These are phyloP conservation scores for Fusarium papillatum DNA, from an alignment of 2,329 filamentous ascomycete genomes.

Conservation along the genomic window DNA sequence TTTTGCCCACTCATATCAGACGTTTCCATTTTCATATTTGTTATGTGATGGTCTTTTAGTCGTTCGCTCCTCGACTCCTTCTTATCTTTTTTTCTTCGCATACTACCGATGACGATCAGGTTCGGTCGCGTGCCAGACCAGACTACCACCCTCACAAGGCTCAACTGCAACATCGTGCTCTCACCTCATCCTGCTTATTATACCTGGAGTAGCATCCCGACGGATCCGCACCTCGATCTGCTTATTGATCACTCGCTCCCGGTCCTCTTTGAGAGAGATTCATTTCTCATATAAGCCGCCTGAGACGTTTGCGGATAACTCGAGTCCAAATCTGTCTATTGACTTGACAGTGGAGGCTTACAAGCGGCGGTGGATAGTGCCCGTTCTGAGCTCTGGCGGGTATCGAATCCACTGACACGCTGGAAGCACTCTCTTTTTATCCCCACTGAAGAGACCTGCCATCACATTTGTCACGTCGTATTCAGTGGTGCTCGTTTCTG, in stretches of 20 bases:
- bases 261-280: not conserved
- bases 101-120: conserved; percentile 23
- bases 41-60: conserved; percentile 29
- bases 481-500: conserved; percentile 3
- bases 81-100: not conserved
- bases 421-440: not conserved
- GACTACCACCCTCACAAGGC: conserved; percentile 20
- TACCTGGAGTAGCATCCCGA: conserved; percentile 29
- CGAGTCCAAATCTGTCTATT: not conserved
- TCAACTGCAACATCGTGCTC: conserved; percentile 19
- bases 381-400: not conserved
- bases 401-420: conserved; percentile 7
- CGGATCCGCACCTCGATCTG: conserved; percentile 14
- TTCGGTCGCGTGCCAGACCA: conserved; percentile 36
- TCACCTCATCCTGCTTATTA: conserved; percentile 32
- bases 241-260: not conserved
- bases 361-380: conserved; percentile 4
- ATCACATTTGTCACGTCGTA: conserved; percentile 7
- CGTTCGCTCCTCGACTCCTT: conserved; percentile 18
- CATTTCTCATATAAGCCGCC: conserved; percentile 28
- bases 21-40: conserved; percentile 3
- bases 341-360: conserved; percentile 14
- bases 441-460: conserved; percentile 3
- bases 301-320: conserved; percentile 29
- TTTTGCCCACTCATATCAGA: conserved; percentile 16